phyloP scores from a whole-genome alignment of 768 basidiomycete species.

The Lactifluus subvellereus region DNA sequence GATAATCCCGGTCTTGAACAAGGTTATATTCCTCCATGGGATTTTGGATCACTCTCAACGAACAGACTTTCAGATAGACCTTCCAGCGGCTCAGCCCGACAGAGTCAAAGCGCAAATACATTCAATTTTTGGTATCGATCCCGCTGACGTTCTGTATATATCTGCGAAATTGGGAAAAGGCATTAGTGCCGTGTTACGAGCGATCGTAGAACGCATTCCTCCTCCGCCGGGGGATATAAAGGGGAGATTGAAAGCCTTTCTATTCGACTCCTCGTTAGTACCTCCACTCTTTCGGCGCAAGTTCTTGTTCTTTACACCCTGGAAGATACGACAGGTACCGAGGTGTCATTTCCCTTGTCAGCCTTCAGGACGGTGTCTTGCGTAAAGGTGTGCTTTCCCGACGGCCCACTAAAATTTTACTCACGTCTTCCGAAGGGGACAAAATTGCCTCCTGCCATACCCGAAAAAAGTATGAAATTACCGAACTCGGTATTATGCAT shows the following conservation, averaged over 20 bases:
- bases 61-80: conserved; percentile 63
- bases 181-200: conserved; percentile 67
- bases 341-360: conserved; percentile 90
- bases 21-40: conserved; percentile 42
- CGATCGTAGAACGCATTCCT: conserved; percentile 80
- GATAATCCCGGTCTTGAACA: conserved; percentile 91
- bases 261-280: conserved; percentile 88
- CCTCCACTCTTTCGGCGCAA: background rate
- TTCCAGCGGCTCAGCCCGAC: conserved; percentile 82
- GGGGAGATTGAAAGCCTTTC: conserved; percentile 69
- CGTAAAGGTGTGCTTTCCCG: conserved; percentile 55
- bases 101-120: conserved; percentile 76
- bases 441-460: conserved; percentile 83
- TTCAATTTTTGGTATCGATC: conserved; percentile 75
- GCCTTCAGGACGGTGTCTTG: conserved; percentile 71
- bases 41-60: background rate
- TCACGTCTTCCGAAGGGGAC: conserved; percentile 53
- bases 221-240: conserved; percentile 55
- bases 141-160: conserved; percentile 66
- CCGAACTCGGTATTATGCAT: conserved; percentile 83
- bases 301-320: conserved; percentile 19
- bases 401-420: background rate
- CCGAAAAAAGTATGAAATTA: conserved; percentile 82
- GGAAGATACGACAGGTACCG: conserved; percentile 88
- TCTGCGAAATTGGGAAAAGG: conserved; percentile 92